These are phyloP conservation scores for Oldenlandia corymbosa DNA, from an alignment of 257 asterid genomes.

Conservation along the genomic window DNA sequence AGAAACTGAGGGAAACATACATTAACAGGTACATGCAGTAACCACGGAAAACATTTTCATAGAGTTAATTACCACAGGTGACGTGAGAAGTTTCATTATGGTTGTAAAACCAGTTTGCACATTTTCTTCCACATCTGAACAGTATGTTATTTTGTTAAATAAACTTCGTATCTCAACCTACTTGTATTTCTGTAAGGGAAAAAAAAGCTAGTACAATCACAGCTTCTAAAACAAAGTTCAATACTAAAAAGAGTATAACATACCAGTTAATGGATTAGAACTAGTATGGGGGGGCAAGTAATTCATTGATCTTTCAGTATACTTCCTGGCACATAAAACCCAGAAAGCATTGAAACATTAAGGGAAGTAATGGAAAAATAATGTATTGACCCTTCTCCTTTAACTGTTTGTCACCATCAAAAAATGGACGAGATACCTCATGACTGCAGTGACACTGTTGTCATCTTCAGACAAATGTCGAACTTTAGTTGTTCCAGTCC, in stretches of 20 bases:
- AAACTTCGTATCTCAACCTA: not conserved
- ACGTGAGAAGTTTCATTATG: slow-evolving; percentile 6
- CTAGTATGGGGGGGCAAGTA: not conserved
- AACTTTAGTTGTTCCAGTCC: slow-evolving; percentile 13
- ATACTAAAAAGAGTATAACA: not conserved
- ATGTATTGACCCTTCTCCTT: not conserved
- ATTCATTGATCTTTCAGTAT: not conserved
- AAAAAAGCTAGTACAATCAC: not conserved
- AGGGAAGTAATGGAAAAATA: not conserved
- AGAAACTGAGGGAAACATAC: not conserved
- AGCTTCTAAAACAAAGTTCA: not conserved
- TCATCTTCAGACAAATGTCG: slow-evolving; percentile 5
- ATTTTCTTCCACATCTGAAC: slow-evolving; percentile 2
- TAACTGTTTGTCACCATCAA: not conserved
- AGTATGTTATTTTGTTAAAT: not conserved
- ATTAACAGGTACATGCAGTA: not conserved
- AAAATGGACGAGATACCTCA: slow-evolving; percentile 12
- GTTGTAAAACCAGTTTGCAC: slow-evolving; percentile 1
- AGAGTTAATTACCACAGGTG: not conserved
- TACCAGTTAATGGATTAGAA: not conserved
- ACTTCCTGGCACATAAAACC: slow-evolving; percentile 8
- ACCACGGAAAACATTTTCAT: not conserved
- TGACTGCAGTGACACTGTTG: not conserved
- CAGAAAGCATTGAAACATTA: not conserved
- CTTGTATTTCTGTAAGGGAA: not conserved